Evolutionary conservation across 352 stramenopile species (phyloP), one percentile per base, ranked within the genome.

Genomic region (Sclerospora graminicola): DNA sequence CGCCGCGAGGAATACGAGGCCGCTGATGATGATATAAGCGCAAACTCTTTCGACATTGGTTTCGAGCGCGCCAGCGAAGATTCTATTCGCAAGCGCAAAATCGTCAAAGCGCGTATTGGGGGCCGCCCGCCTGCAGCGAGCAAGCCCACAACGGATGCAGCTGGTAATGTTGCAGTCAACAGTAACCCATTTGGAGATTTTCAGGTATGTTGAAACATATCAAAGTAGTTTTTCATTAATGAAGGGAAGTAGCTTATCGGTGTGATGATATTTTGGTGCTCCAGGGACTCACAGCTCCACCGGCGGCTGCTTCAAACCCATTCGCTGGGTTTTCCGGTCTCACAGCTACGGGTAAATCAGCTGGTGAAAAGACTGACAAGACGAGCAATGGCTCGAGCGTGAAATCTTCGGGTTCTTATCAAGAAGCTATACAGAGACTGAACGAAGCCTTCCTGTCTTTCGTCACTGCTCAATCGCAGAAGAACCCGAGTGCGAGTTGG

Each of bases 1-100:
- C 76, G 81, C 51, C 78, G 79, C 24, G 81, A 93, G 51, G 78
- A 93, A 27, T 90, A 84, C 62, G 81, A 90, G 40, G 72, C 71
- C 7, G 54, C 55, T 8, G 65, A 82, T 31, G 59, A 71, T 15
- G 60, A 57, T n/a, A 50, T 66, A 20, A 48, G 45, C 28, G 50
- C 52, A 28, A 59, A 76, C 42, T 68, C 68, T 6, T 75, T 66
- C 38, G 69, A 78, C 28, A 73, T 63, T 23, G 74, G 81, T 28
- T 88, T 90, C 55, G 51, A 77, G 36, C 74, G 79, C 27, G 81
- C 79, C n/a, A 69, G 67, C 14, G 70, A 90, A 0, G 66, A 74
- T 8, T 60, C 60, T 7, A 83, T 92, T 34, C 58, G 66, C 37
- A 68, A 80, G 51, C 81, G 81, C 51, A 80, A 80, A 56, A 92